Conservation (phyloP, 345 rosid species). For the Corchorus capsularis region DNA sequence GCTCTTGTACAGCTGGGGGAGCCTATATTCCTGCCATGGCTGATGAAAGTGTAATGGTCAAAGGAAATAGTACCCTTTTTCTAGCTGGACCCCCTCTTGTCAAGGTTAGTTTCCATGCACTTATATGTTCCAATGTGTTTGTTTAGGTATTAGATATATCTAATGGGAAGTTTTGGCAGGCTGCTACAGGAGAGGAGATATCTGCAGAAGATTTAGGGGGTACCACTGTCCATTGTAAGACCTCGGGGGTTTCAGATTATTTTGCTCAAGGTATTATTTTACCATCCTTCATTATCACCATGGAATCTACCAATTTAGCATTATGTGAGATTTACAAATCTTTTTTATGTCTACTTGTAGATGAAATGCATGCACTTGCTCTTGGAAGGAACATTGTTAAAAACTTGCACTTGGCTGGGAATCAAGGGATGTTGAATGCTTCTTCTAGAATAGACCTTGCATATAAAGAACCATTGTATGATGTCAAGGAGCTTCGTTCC, state of each 20-base stretch:
- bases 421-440: conserved; percentile 35
- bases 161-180: conserved; percentile 63
- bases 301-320: neutral
- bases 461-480: conserved; percentile 77
- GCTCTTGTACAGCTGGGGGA: conserved; percentile 97
- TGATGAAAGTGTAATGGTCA: conserved; percentile 97
- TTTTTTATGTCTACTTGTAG: conserved; percentile 46
- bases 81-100: conserved; percentile 97
- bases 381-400: conserved; percentile 89
- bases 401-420: conserved; percentile 91
- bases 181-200: conserved; percentile 96
- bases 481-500: conserved; percentile 73
- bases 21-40: conserved; percentile 99
- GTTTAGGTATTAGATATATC: conserved; percentile 19
- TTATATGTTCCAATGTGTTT: conserved; percentile 19
- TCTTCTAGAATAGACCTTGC: conserved; percentile 41
- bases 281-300: neutral
- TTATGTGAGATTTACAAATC: neutral
- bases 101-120: conserved; percentile 52
- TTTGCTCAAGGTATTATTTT: conserved; percentile 81
- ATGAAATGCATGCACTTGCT: conserved; percentile 93
- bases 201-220: conserved; percentile 97
- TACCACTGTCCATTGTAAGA: conserved; percentile 84
- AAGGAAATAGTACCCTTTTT: conserved; percentile 96
- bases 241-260: conserved; percentile 93